Percentiles rank a stretch among this genome's conserved stretches.
These are phyloP conservation scores for Umbelopsis sp. DNA, from an alignment of 192 early-diverging fungal genomes.

Conservation along the genomic window DNA sequence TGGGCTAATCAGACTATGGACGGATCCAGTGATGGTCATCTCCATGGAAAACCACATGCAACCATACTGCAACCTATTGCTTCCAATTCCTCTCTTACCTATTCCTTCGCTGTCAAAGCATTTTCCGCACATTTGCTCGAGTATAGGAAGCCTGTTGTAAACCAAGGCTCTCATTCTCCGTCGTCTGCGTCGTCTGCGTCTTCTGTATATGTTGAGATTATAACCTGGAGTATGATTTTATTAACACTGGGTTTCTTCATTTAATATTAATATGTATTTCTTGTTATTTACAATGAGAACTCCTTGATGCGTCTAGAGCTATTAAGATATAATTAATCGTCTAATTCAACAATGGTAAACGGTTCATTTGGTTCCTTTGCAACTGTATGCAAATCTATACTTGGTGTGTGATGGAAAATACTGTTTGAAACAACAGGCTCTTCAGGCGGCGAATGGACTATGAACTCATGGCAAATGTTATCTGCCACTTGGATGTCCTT, in stretches of 20 bases:
- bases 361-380: not conserved
- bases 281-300: not conserved
- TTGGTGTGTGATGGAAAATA: not conserved
- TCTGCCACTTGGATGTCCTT: not conserved
- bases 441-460: not conserved
- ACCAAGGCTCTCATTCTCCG: too few relatives aligned
- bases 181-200: not conserved
- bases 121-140: not conserved
- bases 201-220: not conserved
- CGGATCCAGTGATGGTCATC: not conserved
- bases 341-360: conserved; percentile 1
- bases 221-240: not conserved
- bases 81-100: not conserved
- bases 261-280: not conserved
- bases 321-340: not conserved
- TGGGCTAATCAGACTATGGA: conserved; percentile 9
- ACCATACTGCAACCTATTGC: not conserved
- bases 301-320: not conserved
- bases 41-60: not conserved
- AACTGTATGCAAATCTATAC: not conserved
- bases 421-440: not conserved
- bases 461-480: not conserved
- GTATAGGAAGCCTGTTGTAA: not conserved
- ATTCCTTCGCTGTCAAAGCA: not conserved
- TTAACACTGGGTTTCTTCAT: not conserved